phyloP scores from a whole-genome alignment of 2,329 filamentous ascomycete genomes.

The Septoria linicola region DNA sequence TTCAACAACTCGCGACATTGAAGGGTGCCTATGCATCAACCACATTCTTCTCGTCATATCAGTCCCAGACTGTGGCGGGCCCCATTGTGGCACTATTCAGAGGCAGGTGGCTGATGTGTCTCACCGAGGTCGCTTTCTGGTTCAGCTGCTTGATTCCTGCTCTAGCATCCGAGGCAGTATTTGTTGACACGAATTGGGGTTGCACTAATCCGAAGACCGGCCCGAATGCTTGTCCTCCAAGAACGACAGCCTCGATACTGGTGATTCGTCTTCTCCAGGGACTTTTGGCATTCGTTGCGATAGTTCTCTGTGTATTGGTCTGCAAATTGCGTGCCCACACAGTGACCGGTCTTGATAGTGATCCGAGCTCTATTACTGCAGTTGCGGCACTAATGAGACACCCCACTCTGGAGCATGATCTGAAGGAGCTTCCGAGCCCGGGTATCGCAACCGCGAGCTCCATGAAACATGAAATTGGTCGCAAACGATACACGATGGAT shows the following conservation, averaged over 20 bases:
- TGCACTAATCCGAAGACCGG: background rate
- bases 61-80: conserved; percentile 2
- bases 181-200: conserved; percentile 11
- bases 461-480: conserved; percentile 14
- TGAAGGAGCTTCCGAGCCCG: conserved; percentile 16
- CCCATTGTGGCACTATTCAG: background rate
- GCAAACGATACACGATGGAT: too few species aligned
- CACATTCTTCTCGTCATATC: conserved; percentile 25
- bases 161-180: conserved; percentile 14
- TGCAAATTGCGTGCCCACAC: conserved; percentile 4
- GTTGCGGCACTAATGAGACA: conserved; percentile 22
- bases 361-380: conserved; percentile 24
- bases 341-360: conserved; percentile 19
- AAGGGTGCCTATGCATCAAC: conserved; percentile 18
- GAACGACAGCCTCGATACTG: conserved; percentile 12
- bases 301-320: conserved; percentile 12
- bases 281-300: conserved; percentile 16
- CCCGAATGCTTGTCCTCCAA: conserved; percentile 10
- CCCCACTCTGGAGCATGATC: conserved; percentile 19
- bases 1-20: conserved; percentile 18
- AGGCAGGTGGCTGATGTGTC: background rate
- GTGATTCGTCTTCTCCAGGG: conserved; percentile 22
- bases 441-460: background rate
- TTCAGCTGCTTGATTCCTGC: conserved; percentile 9
- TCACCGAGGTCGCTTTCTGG: conserved; percentile 2